Conservation (phyloP, 2,329 filamentous ascomycete genomes). For the Dactylellina cionopaga region DNA sequence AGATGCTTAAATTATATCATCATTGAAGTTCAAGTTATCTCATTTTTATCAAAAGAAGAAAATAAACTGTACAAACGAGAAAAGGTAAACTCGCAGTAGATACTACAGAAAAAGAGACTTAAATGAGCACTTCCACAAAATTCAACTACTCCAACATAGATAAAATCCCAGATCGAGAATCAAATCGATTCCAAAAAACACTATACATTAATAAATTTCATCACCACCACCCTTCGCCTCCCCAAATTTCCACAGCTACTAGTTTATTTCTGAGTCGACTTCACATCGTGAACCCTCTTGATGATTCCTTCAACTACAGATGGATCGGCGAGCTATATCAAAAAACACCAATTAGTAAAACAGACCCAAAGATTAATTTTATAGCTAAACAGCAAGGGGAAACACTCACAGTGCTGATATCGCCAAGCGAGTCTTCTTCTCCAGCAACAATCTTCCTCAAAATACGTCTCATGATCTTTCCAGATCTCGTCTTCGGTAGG, state of each 20-base stretch:
- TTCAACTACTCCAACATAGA: constrained; percentile 22
- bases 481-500: constrained; percentile 94
- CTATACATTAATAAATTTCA: constrained; percentile 37
- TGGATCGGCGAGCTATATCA: constrained; percentile 81
- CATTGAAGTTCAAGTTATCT: no score
- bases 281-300: constrained; percentile 67
- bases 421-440: constrained; percentile 95
- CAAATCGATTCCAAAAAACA: neutral
- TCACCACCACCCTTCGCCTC: neutral
- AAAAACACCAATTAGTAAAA: neutral
- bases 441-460: constrained; percentile 96
- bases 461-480: constrained; percentile 99
- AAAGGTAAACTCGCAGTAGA: neutral
- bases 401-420: constrained; percentile 82
- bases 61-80: neutral
- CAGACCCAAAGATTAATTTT: neutral
- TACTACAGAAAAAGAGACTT: no score
- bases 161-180: neutral
- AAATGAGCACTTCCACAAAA: neutral
- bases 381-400: constrained; percentile 39
- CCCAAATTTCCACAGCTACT: neutral
- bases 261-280: constrained; percentile 27
- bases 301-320: constrained; percentile 91
- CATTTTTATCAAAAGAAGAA: no score
- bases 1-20: no score